A percentile compares a stretch with the other conserved stretches of the same genome.
phyloP scores from a whole-genome alignment of 1,139 yeast species.

The Taphrina deformans region DNA sequence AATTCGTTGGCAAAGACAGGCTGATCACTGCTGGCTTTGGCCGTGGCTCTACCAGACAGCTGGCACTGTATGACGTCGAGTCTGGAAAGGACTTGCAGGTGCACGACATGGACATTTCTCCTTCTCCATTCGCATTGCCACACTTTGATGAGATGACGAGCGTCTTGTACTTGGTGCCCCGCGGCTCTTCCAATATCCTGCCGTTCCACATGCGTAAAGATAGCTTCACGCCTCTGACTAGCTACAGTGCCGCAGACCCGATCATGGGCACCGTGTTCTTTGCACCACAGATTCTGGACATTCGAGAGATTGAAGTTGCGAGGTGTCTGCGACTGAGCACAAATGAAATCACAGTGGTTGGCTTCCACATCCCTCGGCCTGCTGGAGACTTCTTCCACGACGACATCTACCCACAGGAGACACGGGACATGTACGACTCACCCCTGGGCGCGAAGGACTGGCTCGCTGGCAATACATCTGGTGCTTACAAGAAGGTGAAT shows the following conservation, averaged over 20 bases:
- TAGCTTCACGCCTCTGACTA: constrained; percentile 75
- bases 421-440: constrained; percentile 12
- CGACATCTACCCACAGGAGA: constrained; percentile 22
- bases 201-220: constrained; percentile 75
- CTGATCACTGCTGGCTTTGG: constrained; percentile 95
- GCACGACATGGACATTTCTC: constrained; percentile 72
- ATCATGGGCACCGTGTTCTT: constrained; percentile 93
- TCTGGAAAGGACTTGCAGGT: constrained; percentile 8
- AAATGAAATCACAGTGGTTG: constrained; percentile 25
- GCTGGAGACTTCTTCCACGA: constrained; percentile 32
- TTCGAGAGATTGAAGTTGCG: constrained; percentile 74
- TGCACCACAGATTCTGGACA: constrained; percentile 77
- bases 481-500: not conserved
- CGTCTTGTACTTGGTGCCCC: constrained; percentile 86
- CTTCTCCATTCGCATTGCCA: constrained; percentile 88
- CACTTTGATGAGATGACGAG: constrained; percentile 78
- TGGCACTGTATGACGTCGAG: constrained; percentile 86
- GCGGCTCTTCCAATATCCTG: constrained; percentile 93
- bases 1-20: constrained; percentile 58
- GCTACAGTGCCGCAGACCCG: constrained; percentile 82
- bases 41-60: constrained; percentile 86
- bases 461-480: not conserved
- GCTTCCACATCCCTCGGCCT: constrained; percentile 28
- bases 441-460: not conserved
- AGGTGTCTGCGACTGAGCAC: constrained; percentile 38